Conservation (phyloP, 805 yeast genomes). For the Wickerhamomyces bovis region DNA sequence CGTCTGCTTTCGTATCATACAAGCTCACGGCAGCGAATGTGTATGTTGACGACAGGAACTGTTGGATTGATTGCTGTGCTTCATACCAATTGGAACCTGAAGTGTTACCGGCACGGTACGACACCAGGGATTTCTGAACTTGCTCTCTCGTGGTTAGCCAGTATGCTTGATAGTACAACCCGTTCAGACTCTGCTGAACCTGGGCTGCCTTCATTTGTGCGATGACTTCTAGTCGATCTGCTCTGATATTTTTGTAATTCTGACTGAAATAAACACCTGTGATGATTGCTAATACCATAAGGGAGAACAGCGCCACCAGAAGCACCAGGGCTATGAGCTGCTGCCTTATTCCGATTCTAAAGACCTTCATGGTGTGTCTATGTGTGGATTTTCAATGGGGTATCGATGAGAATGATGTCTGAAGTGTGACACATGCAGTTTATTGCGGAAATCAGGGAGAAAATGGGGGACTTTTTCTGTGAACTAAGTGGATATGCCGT, state of each 20-base stretch:
- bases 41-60: constrained; percentile 59
- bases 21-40: constrained; percentile 57
- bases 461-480: no score
- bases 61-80: constrained; percentile 45
- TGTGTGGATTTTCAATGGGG: background rate
- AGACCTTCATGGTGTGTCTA: constrained; percentile 6
- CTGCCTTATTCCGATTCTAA: constrained; percentile 57
- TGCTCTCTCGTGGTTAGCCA: constrained; percentile 59
- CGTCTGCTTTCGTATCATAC: constrained; percentile 52
- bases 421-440: background rate
- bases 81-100: constrained; percentile 42
- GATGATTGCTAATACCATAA: constrained; percentile 67
- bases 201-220: constrained; percentile 81
- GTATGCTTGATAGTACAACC: constrained; percentile 59
- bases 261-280: constrained; percentile 69
- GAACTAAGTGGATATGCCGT: no score
- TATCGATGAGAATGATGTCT: background rate
- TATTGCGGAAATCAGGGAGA: background rate
- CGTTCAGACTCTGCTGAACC: constrained; percentile 59
- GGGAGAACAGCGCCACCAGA: constrained; percentile 60
- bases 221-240: constrained; percentile 68
- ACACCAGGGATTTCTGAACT: constrained; percentile 52
- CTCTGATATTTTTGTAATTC: constrained; percentile 54
- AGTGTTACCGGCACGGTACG: constrained; percentile 68
- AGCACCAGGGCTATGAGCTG: constrained; percentile 71